Conservation (phyloP, 345 rosid species). For the Anastatica hierochuntica region DNA sequence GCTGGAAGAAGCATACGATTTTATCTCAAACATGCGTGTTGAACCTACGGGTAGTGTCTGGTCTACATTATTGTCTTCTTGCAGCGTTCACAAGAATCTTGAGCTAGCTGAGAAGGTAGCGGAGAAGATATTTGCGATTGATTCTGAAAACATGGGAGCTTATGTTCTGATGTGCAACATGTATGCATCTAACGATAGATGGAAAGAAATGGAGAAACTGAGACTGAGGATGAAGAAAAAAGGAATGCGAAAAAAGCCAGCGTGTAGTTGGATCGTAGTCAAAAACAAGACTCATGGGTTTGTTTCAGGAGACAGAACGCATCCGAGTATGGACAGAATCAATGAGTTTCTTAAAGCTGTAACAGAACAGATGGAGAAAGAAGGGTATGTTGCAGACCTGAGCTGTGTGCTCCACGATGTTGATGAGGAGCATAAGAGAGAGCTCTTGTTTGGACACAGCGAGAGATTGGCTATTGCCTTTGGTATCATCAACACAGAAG, state of each 20-base stretch:
- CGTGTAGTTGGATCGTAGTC: conserved; percentile 82
- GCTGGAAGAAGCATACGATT: conserved; percentile 66
- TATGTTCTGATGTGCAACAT: conserved; percentile 63
- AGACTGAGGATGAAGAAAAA: conserved; percentile 39
- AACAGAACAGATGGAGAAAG: conserved; percentile 50
- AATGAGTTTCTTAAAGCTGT: conserved; percentile 36
- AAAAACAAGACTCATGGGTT: conserved; percentile 57
- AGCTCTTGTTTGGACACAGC: conserved; percentile 43
- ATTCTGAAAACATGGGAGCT: conserved; percentile 67
- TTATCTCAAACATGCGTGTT: conserved; percentile 39
- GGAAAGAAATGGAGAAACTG: conserved; percentile 50
- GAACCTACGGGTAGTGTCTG: conserved; percentile 55
- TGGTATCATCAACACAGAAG: conserved; percentile 53
- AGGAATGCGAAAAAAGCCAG: conserved; percentile 61
- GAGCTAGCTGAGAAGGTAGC: conserved; percentile 68
- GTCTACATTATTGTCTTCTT: conserved; percentile 63
- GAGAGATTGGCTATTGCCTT: conserved; percentile 72
- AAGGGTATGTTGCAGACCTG: conserved; percentile 63
- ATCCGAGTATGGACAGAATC: conserved; percentile 39
- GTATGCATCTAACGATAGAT: conserved; percentile 58
- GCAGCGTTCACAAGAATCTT: conserved; percentile 64
- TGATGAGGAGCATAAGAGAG: conserved; percentile 64
- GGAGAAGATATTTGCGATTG: conserved; percentile 39
- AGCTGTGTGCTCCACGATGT: conserved; percentile 61
- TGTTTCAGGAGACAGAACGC: conserved; percentile 64